Base-by-base conservation (phyloP, 2,329 filamentous ascomycete species). In the Aspergillus aculeatus region DNA sequence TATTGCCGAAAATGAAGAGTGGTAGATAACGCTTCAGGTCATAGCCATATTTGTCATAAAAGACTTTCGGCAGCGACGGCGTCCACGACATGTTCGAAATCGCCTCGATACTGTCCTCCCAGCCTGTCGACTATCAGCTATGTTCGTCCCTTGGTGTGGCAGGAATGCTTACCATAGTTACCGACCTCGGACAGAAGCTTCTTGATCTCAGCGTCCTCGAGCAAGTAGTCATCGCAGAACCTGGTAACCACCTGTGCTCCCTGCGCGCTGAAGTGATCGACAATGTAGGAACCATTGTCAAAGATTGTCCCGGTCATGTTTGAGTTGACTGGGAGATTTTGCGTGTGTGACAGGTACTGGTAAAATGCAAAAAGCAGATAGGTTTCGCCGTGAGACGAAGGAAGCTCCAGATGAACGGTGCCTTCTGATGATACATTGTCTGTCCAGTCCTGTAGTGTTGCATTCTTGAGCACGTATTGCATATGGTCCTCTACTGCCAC, bases 221-320 rank as follows among this genome's bases (percentile, higher is more conserved):
- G 62, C 10, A 80, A 65, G 23, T 77, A 66, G 16, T 79, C 56
- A 31, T 80, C 74, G 73, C 73, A 77, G 58, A 80, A 80, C 9
- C 74, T 59, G 0, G 68, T 74, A 1, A 70, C 66, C 0, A 69
- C 67, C 48, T 72, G 63, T 0, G 78, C 78, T 3, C 78, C 79
- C 0, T 57, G 56, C 2, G 68, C 56, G 11, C 71, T 75, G 62
- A 77, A 80, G 62, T 81, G 77, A 61, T 78, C 76, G 3, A 77
- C 74, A 3, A 68, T 68, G 53, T 67, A 77, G 1, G 74, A 77
- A 3, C 76, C 75, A 57, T 77, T 76, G 21, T 74, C 65, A 19
- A 71, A 53, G 23, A 60, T 50, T 2, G 31, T 54, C 3, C 2
- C 54, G 1, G 44, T 29, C 1, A 11, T 6, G n/a, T 57, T 35